Base-by-base conservation (phyloP, 1,284 basidiomycete species). In the Flammula alnicola region DNA sequence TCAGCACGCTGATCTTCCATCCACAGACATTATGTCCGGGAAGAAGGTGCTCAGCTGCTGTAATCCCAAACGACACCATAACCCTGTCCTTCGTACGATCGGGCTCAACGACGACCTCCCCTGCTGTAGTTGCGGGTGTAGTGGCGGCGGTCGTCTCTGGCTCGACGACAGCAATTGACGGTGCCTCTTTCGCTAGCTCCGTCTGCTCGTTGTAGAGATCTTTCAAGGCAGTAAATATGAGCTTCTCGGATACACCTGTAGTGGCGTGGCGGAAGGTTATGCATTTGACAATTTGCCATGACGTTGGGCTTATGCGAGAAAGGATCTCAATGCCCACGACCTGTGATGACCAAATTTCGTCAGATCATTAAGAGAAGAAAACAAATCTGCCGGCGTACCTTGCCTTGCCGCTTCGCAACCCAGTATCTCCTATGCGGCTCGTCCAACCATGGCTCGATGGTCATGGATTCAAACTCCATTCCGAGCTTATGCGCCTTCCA, bases 211-310 rank as follows among this genome's bases (percentile, higher is more conserved):
- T 56, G 43, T 70, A 56, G 9, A 76, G 59, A 45, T 71, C 67
- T 30, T 58, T 63, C 32, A 79, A 67, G 2, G 66, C 66, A 1
- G 66, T 65, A 53, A 71, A 68, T 38, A 79, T 78, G 36, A 77
- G 66, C 23, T 57, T 54, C 33, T 78, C 73, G 0, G 74, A 76
- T 3, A 73, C 77, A n/a, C 76, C 76, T 49, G 69, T 69, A 0
- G 73, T 74, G 2, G 74, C 71, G 31, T 67, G 51, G 2, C 71
- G 73, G 59, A 79, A 78, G 19, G 72, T 68, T 19, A 67, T 62
- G 9, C 68, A 67, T 31, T 78, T 76, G 61, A 78, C 75, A 49
- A 76, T 76, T 50, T 74, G 71, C 58, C 73, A 76, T 27, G 69
- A 61, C 16, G 53, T 51, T 4, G 50, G 58, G 14, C 66, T 63